These are phyloP conservation scores for Suhomyces atakaporum DNA, from an alignment of 1,139 yeast species.

Conservation along the genomic window DNA sequence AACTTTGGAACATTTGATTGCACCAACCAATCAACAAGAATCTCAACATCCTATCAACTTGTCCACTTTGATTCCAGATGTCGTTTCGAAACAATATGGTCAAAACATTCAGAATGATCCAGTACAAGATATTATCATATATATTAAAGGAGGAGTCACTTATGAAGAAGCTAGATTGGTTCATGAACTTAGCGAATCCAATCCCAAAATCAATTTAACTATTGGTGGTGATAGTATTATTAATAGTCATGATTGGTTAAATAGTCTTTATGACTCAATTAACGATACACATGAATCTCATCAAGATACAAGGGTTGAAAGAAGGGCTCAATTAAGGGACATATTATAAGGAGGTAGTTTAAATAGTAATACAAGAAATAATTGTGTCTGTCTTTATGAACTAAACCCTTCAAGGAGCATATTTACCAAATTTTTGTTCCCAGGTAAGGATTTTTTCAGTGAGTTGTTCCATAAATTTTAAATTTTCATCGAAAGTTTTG, in stretches of 20 bases:
- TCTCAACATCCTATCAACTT: conserved; percentile 10
- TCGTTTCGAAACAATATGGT: conserved; percentile 38
- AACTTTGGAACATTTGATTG: conserved; percentile 28
- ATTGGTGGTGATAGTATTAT: conserved; percentile 78
- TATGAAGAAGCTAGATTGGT: conserved; percentile 88
- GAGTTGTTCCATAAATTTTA: conserved; percentile 65
- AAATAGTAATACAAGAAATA: conserved; percentile 1
- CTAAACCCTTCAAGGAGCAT: conserved; percentile 36
- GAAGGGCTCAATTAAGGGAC: conserved; percentile 29
- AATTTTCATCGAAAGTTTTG: conserved; percentile 57
- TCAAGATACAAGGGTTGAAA: conserved; percentile 11
- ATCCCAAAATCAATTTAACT: conserved; percentile 51
- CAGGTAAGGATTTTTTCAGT: conserved; percentile 69
- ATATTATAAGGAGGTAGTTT: conserved; percentile 19
- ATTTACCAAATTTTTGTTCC: conserved; percentile 73
- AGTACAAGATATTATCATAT: conserved; percentile 77
- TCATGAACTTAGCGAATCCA: conserved; percentile 62
- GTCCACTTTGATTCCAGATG: conserved; percentile 24
- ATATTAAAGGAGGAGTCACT: conserved; percentile 87
- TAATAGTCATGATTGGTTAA: conserved; percentile 60
- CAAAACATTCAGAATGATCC: conserved; percentile 23
- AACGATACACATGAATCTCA: conserved; percentile 15
- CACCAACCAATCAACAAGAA: conserved; percentile 15
- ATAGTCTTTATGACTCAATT: conserved; percentile 28
- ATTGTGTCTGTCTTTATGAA: background rate